Base-by-base conservation (phyloP, 2,329 filamentous ascomycete genomes). In the Xylaria arbuscula region DNA sequence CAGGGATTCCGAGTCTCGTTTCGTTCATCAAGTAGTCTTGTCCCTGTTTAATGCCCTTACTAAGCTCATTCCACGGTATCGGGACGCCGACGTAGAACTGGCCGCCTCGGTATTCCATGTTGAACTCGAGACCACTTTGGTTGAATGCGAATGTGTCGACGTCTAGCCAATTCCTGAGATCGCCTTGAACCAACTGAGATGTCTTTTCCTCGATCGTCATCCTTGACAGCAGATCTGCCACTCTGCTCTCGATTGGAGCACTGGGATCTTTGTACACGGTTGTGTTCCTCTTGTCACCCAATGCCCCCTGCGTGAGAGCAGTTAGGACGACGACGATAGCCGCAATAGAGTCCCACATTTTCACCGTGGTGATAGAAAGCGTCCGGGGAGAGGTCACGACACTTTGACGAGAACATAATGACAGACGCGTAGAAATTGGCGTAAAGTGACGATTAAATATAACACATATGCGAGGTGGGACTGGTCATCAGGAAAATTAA, bases 121-220 rank as follows among this genome's bases (percentile, higher is more conserved):
- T 92, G 81, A 86, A 88, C 55, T 85, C 87, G 11, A 93, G 81
- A 0, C 90, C 92, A 0, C 86, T 88, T 61, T 86, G 82, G 76
- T 93, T 93, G 80, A 92, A 88, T n/a, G 80, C 82, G 64, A 89
- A 89, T 40, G 86, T 85, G 0, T 87, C 89, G n/a, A 85, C 84
- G 76, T 93, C 89, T 78, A 93, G 86, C 88, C 90, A 94, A 76
- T 93, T 92, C 6, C 86, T 84, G 68, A 94, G 84, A 75, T 93
- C 92, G 56, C 91, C 89, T 76, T 91, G 89, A 34, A 90, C 83
- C 72, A 91, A 82, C 77, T 93, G 92, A 1, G 89, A 85, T 53
- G 88, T 86, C 81, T 94, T 94, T 68, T 94, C 92, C 74, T 91
- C 84, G 63, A 92, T 86, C 0, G 89, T 92, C 92, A 94, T 94